Evolutionary conservation across 805 yeast genomes (phyloP), one percentile per base, ranked within the genome.

Genomic region (Cyberlindnera maritima): DNA sequence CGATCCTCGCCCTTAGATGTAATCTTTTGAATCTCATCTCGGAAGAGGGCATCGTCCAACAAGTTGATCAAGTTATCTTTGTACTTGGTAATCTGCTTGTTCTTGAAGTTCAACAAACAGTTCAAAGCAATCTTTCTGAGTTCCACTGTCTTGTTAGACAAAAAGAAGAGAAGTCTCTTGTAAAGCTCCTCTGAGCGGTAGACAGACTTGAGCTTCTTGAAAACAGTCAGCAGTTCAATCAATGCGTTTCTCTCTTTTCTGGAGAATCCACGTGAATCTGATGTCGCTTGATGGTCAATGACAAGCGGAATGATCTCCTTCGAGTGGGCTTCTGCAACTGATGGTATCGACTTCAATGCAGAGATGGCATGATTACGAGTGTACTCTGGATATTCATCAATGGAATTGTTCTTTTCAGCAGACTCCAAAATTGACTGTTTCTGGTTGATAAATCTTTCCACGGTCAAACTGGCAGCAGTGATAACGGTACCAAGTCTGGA

Each of bases 41-140:
- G 79, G 69, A 89, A 91, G 15, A 84, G 69, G 2, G 87, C 78
- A 50, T 89, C 96, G 62, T 92, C 97, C 15, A 92, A 69, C 48
- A 94, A 65, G 52, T 85, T 90, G 39, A 68, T 75, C 56, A 94
- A 68, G 55, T 84, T 83, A 50, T 85, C 96, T 47, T 75, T 72
- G 60, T 89, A 92, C 60, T 83, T 85, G 44, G 74, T 75, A 29
- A 88, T 66, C 3, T 70, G 71, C 2, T 77, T 74, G 40, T 76
- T 71, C 53, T 82, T 81, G 72, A 77, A 85, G 34, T 85, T 80
- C 32, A 89, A 65, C 5, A 94, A 59, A 35, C 85, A 83, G 39
- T 79, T 76, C 39, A 94, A 70, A 0, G 97, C 94, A 28, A 80
- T 64, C 52, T 79, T 81, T 65, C 92, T 97, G 1, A 84, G 73